Percentiles rank a stretch among this genome's conserved stretches.
Conservation (phyloP, 306 rosid species). For the Cyclanthera cordifolia region DNA sequence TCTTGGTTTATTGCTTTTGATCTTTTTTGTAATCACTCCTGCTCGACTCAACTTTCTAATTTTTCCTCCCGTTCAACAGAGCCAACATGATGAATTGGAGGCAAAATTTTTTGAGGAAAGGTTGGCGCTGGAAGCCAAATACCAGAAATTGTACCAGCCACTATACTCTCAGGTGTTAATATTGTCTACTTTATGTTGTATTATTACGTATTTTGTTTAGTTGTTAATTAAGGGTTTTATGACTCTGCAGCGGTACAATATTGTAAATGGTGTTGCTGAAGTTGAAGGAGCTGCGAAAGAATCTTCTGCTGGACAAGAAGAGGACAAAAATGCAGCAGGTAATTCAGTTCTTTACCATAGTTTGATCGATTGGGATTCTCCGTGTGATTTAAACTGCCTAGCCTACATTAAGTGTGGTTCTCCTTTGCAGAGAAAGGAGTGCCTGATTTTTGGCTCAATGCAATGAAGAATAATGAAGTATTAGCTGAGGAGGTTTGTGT, state of each 20-base stretch:
- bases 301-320: constrained; percentile 29
- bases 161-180: constrained; percentile 49
- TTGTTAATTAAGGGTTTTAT: background rate
- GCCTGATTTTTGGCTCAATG: constrained; percentile 79
- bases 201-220: background rate
- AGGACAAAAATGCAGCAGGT: constrained; percentile 41
- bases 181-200: background rate
- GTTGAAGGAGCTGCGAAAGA: constrained; percentile 45
- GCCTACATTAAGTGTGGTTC: background rate
- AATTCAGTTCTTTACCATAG: background rate
- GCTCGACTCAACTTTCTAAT: too few relatives aligned
- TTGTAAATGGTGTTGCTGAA: constrained; percentile 63
- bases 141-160: constrained; percentile 72
- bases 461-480: constrained; percentile 80
- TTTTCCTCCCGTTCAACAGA: constrained; percentile 23
- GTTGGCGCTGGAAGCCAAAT: constrained; percentile 82
- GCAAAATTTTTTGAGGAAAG: constrained; percentile 81
- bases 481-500: constrained; percentile 71
- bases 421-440: constrained; percentile 60
- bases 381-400: background rate
- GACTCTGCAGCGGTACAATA: constrained; percentile 47
- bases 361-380: background rate
- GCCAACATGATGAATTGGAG: constrained; percentile 69
- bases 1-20: background rate
- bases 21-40: background rate